phyloP scores from a whole-genome alignment of 768 basidiomycete genomes.

The Hygrophoropsis aurantiaca region DNA sequence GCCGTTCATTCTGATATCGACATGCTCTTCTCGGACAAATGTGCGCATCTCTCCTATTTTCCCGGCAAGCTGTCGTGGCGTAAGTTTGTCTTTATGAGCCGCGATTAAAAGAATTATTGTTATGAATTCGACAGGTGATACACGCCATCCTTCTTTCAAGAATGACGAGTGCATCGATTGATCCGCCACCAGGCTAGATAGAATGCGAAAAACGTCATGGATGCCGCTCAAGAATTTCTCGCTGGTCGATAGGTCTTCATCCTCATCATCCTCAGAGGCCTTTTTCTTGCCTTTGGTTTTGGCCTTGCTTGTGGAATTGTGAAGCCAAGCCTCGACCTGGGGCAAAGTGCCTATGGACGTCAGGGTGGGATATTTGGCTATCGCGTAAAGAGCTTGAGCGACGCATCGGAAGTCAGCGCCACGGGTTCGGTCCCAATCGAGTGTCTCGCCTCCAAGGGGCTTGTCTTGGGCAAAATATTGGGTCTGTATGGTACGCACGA shows the following conservation, averaged over 20 bases:
- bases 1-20: constrained; percentile 66
- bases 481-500: constrained; percentile 57
- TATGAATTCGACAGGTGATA: constrained; percentile 72
- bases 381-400: constrained; percentile 50
- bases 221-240: constrained; percentile 35
- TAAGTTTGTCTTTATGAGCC: constrained; percentile 41
- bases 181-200: constrained; percentile 45
- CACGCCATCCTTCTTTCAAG: constrained; percentile 41
- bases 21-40: constrained; percentile 51
- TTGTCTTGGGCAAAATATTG: constrained; percentile 43
- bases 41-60: constrained; percentile 53
- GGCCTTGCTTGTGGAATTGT: constrained; percentile 15
- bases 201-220: constrained; percentile 44
- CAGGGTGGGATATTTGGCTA: constrained; percentile 42
- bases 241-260: constrained; percentile 27
- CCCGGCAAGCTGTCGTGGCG: constrained; percentile 39
- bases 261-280: not conserved
- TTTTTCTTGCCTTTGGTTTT: constrained; percentile 16
- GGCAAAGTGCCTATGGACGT: constrained; percentile 29
- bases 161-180: constrained; percentile 35
- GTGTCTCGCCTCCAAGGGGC: constrained; percentile 30
- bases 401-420: constrained; percentile 62
- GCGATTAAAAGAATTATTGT: constrained; percentile 54
- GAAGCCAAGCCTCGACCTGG: constrained; percentile 54
- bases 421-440: constrained; percentile 52